These are phyloP conservation scores for Meira miltonrushii DNA, from an alignment of 1,284 basidiomycete genomes.

Conservation along the genomic window DNA sequence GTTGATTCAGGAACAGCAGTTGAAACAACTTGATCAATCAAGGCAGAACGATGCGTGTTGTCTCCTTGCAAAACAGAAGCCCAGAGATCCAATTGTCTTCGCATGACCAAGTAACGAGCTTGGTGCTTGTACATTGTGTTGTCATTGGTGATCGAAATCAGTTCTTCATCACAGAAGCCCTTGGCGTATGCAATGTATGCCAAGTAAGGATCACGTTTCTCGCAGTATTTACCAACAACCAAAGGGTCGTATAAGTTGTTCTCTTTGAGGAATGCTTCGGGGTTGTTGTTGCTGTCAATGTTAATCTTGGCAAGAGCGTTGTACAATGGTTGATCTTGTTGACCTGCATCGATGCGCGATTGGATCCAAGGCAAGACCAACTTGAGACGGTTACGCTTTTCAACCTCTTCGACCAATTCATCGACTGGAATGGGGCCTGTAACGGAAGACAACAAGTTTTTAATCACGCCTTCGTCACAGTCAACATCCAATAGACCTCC, in stretches of 20 bases:
- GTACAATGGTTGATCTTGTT: slow-evolving; percentile 86
- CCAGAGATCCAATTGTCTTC: slow-evolving; percentile 93
- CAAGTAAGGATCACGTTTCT: slow-evolving; percentile 94
- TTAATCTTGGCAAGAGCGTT: slow-evolving; percentile 98
- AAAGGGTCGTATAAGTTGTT: slow-evolving; percentile 96
- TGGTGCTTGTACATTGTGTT: slow-evolving; percentile 99
- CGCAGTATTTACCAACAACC: slow-evolving; percentile 98
- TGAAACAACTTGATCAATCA: slow-evolving; percentile 78
- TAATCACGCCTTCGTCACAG: slow-evolving; percentile 90
- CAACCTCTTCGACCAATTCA: slow-evolving; percentile 72
- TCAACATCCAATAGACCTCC: slow-evolving; percentile 96
- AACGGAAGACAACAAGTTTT: slow-evolving; percentile 84
- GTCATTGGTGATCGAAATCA: slow-evolving; percentile 94
- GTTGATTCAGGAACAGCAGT: slow-evolving; percentile 95
- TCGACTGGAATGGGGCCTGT: slow-evolving; percentile 92
- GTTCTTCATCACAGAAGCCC: slow-evolving; percentile 96
- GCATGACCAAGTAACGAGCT: slow-evolving; percentile 93
- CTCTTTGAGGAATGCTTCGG: slow-evolving; percentile 94
- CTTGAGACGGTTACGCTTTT: slow-evolving; percentile 83
- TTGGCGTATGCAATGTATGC: slow-evolving; percentile 99
- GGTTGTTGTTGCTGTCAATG: slow-evolving; percentile 98
- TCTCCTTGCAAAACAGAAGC: slow-evolving; percentile 84
- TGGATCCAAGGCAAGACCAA: slow-evolving; percentile 96
- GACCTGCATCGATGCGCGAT: slow-evolving; percentile 81
- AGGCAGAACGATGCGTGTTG: slow-evolving; percentile 83